These are phyloP conservation scores for Fusarium transvaalense DNA, from an alignment of 2,329 filamentous ascomycete species.

Conservation along the genomic window DNA sequence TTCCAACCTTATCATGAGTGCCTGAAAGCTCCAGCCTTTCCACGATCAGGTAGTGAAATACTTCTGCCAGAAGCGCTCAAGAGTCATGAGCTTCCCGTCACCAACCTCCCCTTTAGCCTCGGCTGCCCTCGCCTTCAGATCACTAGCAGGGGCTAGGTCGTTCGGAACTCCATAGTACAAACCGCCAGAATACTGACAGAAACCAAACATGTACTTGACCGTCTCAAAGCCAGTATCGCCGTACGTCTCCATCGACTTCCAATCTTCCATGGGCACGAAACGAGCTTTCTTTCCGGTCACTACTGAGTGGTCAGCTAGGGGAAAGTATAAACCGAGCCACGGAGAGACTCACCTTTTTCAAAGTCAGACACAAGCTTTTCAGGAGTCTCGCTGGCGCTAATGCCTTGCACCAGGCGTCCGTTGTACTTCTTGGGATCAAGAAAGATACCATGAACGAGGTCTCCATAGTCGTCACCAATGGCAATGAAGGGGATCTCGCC, in stretches of 20 bases:
- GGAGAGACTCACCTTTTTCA: constrained; percentile 44
- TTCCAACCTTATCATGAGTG: no score
- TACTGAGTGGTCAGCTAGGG: constrained; percentile 22
- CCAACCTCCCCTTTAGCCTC: constrained; percentile 45
- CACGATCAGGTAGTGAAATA: constrained; percentile 37
- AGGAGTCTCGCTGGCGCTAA: constrained; percentile 53
- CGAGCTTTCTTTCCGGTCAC: constrained; percentile 52
- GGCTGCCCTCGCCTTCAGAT: constrained; percentile 49
- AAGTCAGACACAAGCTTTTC: constrained; percentile 51
- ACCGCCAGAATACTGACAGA: constrained; percentile 53
- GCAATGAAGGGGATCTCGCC: constrained; percentile 55
- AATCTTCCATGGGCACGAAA: constrained; percentile 49
- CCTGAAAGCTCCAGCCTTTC: no score
- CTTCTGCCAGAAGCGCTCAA: constrained; percentile 45
- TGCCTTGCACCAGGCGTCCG: constrained; percentile 53
- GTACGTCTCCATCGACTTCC: constrained; percentile 52
- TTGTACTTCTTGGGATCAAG: constrained; percentile 55
- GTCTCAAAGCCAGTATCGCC: constrained; percentile 52
- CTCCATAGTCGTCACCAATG: constrained; percentile 58
- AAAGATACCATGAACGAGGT: constrained; percentile 60
- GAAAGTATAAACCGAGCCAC: background rate
- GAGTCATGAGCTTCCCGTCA: constrained; percentile 41
- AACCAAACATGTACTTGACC: constrained; percentile 54
- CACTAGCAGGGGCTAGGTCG: constrained; percentile 42
- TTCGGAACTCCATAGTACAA: constrained; percentile 51